Percentiles rank a stretch among this genome's conserved stretches.
Evolutionary conservation across 345 rosid genomes (phyloP).

Genomic region (Brassica rapa): DNA sequence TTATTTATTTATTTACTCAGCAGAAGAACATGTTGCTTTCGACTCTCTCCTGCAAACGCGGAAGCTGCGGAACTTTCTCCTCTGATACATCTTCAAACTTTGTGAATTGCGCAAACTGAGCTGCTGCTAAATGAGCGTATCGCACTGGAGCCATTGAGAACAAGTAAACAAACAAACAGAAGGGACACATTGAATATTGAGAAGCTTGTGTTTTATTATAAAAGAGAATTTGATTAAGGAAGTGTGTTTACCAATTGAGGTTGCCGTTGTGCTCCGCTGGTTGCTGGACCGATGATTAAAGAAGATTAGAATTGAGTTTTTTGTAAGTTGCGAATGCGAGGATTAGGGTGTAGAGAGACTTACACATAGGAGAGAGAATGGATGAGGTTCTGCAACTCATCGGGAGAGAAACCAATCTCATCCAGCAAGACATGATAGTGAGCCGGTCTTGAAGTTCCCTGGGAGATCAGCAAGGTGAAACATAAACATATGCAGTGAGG

Average conservation of each 20-base stretch:
- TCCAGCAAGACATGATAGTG: neutral
- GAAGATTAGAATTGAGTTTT: neutral
- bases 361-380: conserved; percentile 57
- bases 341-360: conserved; percentile 27
- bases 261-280: conserved; percentile 81
- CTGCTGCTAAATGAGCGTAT: conserved; percentile 87
- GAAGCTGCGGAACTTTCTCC: conserved; percentile 56
- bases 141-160: conserved; percentile 82
- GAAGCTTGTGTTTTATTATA: neutral
- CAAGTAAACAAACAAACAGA: neutral
- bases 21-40: conserved; percentile 83
- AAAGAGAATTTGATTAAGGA: neutral
- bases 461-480: neutral
- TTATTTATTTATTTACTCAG: conserved; percentile 42
- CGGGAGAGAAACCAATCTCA: neutral
- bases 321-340: neutral
- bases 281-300: conserved; percentile 47
- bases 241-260: conserved; percentile 64
- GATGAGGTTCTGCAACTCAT: neutral
- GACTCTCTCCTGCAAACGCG: conserved; percentile 56
- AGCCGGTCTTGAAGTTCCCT: neutral
- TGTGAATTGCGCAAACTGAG: conserved; percentile 69
- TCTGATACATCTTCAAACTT: conserved; percentile 71
- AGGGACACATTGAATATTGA: neutral
- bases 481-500: neutral